Conservation (phyloP, 1,284 basidiomycete species). For the Xerocomus minutiporus region DNA sequence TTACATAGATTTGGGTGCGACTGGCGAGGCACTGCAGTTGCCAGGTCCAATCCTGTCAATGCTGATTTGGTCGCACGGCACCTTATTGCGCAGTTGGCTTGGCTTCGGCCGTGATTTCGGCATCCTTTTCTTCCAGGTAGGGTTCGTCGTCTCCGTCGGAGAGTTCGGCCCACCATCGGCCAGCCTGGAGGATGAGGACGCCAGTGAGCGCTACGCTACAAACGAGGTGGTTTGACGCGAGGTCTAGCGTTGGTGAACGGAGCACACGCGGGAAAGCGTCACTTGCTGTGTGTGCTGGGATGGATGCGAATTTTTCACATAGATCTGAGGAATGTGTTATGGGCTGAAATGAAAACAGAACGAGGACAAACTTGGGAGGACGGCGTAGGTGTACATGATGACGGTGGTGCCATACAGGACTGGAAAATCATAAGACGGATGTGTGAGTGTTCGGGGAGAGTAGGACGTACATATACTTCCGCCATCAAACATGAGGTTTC, state of each 20-base stretch:
- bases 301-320: slow-evolving; percentile 49
- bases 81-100: slow-evolving; percentile 4
- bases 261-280: slow-evolving; percentile 54
- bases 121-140: slow-evolving; percentile 32
- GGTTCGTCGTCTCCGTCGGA: slow-evolving; percentile 48
- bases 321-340: slow-evolving; percentile 40
- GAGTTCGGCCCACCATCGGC: slow-evolving; percentile 74
- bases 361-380: slow-evolving; percentile 63
- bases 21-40: background rate
- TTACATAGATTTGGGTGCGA: slow-evolving; percentile 1
- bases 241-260: slow-evolving; percentile 59
- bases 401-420: slow-evolving; percentile 70
- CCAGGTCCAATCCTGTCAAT: slow-evolving; percentile 1
- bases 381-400: slow-evolving; percentile 64
- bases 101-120: slow-evolving; percentile 9
- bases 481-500: slow-evolving; percentile 83
- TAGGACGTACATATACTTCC: slow-evolving; percentile 68
- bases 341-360: slow-evolving; percentile 3
- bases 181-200: slow-evolving; percentile 72
- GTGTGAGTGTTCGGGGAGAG: background rate
- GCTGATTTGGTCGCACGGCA: slow-evolving; percentile 4
- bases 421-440: slow-evolving; percentile 27
- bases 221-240: slow-evolving; percentile 75
- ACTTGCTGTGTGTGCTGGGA: slow-evolving; percentile 44
- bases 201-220: slow-evolving; percentile 80